Evolutionary conservation across 768 basidiomycete species (phyloP), one percentile per base, ranked within the genome.

Genomic region (Polyporus arcularius): DNA sequence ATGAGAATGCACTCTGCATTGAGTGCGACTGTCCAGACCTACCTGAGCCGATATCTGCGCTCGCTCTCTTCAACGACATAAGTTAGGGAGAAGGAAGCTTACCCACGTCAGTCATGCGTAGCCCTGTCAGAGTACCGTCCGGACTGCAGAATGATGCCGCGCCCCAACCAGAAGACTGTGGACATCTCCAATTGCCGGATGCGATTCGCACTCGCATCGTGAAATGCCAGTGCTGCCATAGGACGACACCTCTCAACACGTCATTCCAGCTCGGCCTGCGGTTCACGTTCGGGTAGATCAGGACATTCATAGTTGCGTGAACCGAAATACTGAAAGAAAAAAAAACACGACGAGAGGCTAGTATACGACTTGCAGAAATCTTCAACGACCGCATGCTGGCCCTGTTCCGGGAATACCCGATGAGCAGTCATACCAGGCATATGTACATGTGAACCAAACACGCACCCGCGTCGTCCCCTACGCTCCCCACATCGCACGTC

Each of bases 321-420:
- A 50, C 49, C 43, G 40, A 52, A 41, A 56, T 61, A 61, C 60
- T 61, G 52, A 47, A 39, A 31, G 53, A 26, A 52, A 45, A 55
- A 10, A 48, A 48, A 18, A 52, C 60, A 61, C 53, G 52, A 61
- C 42, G 55, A 61, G 45, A 55, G 55, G 40, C 60, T 61, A 61
- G 49, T 56, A 30, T 56, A 56, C 55, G 60, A 61, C 49, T 49
- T 56, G 51, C 12, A 18, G 46, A 11, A 14, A 35, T 18, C 16
- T 55, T 42, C 42, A 55, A 10, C 4, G 42, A 35, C 11, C 35
- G 45, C 32, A 35, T 31, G 11, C 32, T 38, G 40, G 21, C 43
- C 54, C 31, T 55, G 46, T 48, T 48, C 12, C 46, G 21, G 2
- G 2, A 48, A 26, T 6, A 26, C 14, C 46, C 18, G 8, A 26